Evolutionary conservation across 176 grass and related monocot genomes (phyloP).

Genomic region (Bolboschoenus planiculmis): DNA sequence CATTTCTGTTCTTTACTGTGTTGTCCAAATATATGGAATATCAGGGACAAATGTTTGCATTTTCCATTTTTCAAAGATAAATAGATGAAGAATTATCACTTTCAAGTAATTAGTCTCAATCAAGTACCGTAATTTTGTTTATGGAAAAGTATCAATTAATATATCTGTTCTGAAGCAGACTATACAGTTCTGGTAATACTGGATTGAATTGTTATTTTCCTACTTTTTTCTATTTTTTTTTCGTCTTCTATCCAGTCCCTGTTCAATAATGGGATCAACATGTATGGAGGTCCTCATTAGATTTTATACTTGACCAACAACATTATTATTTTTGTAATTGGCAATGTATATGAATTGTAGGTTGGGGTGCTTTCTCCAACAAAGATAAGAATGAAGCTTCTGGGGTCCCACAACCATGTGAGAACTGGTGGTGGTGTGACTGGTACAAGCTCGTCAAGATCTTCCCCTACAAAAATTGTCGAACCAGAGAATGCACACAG

Average conservation of each 20-base stretch:
- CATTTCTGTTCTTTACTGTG: not conserved
- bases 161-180: not conserved
- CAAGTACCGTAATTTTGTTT: not conserved
- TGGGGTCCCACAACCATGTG: constrained; percentile 48
- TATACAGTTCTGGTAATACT: not conserved
- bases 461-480: constrained; percentile 57
- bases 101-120: not conserved
- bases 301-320: not conserved
- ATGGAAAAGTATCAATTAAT: not conserved
- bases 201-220: not conserved
- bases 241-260: not conserved
- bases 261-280: not conserved
- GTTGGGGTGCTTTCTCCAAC: constrained; percentile 78
- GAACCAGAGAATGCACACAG: constrained; percentile 45
- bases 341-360: constrained; percentile 29
- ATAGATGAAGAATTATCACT: not conserved
- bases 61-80: not conserved
- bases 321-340: not conserved
- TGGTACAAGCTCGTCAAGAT: constrained; percentile 51
- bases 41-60: not conserved
- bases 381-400: constrained; percentile 85
- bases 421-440: constrained; percentile 28
- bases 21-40: not conserved
- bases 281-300: too few species aligned
- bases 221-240: not conserved